phyloP scores from a whole-genome alignment of 1,284 basidiomycete genomes.

The Irpex sp. region DNA sequence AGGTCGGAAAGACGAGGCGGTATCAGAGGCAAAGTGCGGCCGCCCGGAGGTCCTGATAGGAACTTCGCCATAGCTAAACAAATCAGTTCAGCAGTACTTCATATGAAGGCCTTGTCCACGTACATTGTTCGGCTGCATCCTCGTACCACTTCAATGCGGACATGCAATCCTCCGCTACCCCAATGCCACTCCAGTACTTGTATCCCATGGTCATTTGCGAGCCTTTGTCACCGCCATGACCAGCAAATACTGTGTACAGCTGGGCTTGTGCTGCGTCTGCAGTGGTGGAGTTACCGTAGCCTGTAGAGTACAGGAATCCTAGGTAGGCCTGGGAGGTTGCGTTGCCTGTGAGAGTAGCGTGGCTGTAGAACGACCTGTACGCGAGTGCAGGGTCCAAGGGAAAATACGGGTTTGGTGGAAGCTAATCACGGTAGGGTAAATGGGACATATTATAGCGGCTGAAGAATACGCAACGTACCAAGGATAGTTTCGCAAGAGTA shows the following conservation, averaged over 20 bases:
- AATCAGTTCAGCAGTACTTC: neutral
- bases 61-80: slow-evolving; percentile 69
- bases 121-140: slow-evolving; percentile 79
- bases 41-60: slow-evolving; percentile 86
- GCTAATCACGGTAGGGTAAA: slow-evolving; percentile 36
- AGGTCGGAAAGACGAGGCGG: slow-evolving; percentile 87
- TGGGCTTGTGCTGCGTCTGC: slow-evolving; percentile 76
- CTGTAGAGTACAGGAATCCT: slow-evolving; percentile 86
- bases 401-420: slow-evolving; percentile 68
- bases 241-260: slow-evolving; percentile 91
- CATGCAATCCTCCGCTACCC: slow-evolving; percentile 82
- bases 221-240: slow-evolving; percentile 80
- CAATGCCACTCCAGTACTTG: slow-evolving; percentile 94
- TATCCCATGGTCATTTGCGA: slow-evolving; percentile 94
- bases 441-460: neutral
- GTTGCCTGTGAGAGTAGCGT: slow-evolving; percentile 70
- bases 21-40: slow-evolving; percentile 80
- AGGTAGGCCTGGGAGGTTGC: slow-evolving; percentile 81
- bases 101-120: slow-evolving; percentile 15
- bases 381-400: slow-evolving; percentile 56
- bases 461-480: slow-evolving; percentile 46
- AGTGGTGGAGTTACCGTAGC: slow-evolving; percentile 70
- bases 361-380: slow-evolving; percentile 54
- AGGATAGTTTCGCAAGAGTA: slow-evolving; percentile 64
- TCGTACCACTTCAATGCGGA: slow-evolving; percentile 86